Evolutionary conservation across 768 basidiomycete genomes (phyloP), one percentile per base, ranked within the genome.

Genomic region (Hortiboletus campestris): DNA sequence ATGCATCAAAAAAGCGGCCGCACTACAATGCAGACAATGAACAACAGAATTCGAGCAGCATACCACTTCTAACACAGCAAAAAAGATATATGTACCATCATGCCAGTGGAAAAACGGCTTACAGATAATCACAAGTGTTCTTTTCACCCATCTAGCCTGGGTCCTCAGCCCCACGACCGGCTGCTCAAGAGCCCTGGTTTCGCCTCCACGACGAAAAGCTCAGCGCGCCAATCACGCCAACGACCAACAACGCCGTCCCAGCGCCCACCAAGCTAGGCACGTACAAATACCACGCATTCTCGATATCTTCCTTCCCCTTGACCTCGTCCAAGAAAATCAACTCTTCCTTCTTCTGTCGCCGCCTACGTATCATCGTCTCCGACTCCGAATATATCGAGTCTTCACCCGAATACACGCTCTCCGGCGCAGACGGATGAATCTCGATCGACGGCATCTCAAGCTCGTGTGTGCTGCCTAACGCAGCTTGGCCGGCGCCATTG

Each of bases 191-290:
- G 10, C 83, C 80, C 65, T 87, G 85, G 61, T 80, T 86, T 59
- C 85, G 78, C 69, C 85, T 79, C 62, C 85, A 86, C 76, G 71
- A 64, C 28, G 88, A 88, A 67, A 92, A 82, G 58, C 89, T 88
- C 60, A 92, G 70, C 7, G 86, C 86, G 3, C 89, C 88, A 20
- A 91, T 84, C 35, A 89, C 85, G 0, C 88, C 87, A 20, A 89
- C 85, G 20, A 91, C 86, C 41, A 91, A 76, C 52, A 92, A 66
- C 42, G 90, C 90, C 20, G 89, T 91, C n/a, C 89, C 90, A 25
- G 89, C 90, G 10, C 90, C 90, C 8, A 92, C 84, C 58, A 92
- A 69, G 25, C 88, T 85, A 4, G 90, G 90, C 39, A 92, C 74
- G 56, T 89, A 88, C 46, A 91, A 63, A 63, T 89, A 91, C 90